Base-by-base conservation (phyloP, 768 basidiomycete species). In the Gelatoporia subvermispora region DNA sequence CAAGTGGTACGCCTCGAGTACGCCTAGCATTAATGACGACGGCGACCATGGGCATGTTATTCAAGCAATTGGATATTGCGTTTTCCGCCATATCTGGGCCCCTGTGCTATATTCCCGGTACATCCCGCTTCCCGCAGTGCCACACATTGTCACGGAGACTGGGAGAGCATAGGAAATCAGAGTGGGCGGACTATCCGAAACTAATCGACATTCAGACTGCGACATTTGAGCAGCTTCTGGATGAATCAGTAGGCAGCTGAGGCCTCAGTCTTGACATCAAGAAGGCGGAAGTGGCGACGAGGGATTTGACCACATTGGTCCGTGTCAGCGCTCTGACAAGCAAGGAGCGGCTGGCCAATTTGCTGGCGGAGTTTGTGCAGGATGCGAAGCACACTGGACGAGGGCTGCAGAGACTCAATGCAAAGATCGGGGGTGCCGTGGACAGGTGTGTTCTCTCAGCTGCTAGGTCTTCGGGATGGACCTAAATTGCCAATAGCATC, bases 251-350 rank as follows among this genome's bases (percentile, higher is more conserved):
- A 0, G 80, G 82, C 2, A 76, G 79, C 0, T 78, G 82, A 0
- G 72, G 72, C 4, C 61, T 91, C 34, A 78, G 84, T 4, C 60
- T 86, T 38, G 78, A 86, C 47, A 76, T 91, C 53, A 81, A 87
- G 65, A 83, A 81, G 62, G 82, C 85, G 13, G 83, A 89, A 55
- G 82, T 89, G 77, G 88, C 86, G 13, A 85, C 83, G 1, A 69
- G 65, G 20, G 88, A 91, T 60, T 70, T 91, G 44, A 68, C 77
- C 13, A 73, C 78, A 4, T 69, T 87, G 22, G 81, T 89, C 15
- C 73, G 72, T 13, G 65, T 75, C 50, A 90, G 88, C 61, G 68
- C 82, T 16, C 63, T 91, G 58, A 76, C 69, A 49, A 77, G 78
- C 20, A 79, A 70, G 46, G 82, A 87, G 16, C 49, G 61, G 18